phyloP scores from a whole-genome alignment of 441 rosid species.

The Flueggea neowawraea region DNA sequence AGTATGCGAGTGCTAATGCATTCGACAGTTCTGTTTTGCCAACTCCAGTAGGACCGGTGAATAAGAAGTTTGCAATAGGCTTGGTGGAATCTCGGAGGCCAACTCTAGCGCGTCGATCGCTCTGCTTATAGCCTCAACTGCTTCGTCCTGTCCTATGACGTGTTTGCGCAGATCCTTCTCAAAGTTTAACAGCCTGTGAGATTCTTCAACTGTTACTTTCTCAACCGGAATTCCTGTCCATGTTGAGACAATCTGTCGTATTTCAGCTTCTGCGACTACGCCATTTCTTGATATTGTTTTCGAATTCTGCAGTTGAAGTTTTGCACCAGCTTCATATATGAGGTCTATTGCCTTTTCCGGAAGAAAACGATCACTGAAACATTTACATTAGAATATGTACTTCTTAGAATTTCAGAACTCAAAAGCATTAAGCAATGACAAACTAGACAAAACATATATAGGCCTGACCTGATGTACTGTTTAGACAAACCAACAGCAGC shows the following conservation, averaged over 20 bases:
- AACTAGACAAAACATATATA: not conserved
- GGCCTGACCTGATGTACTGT: constrained; percentile 67
- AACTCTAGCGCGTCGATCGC: constrained; percentile 38
- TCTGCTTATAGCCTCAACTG: constrained; percentile 33
- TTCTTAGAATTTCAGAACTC: too few species aligned
- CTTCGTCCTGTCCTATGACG: constrained; percentile 34
- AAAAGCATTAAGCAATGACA: too few species aligned
- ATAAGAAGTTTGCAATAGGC: constrained; percentile 40
- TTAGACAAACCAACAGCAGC: constrained; percentile 74
- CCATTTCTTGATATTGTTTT: constrained; percentile 8
- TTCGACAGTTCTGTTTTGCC: constrained; percentile 43
- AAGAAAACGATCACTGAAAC: constrained; percentile 33
- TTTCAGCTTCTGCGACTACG: constrained; percentile 22
- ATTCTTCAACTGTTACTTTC: constrained; percentile 30
- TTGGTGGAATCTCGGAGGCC: constrained; percentile 34
- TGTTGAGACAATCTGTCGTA: constrained; percentile 23
- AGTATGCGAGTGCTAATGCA: constrained; percentile 30
- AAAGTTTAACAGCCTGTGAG: constrained; percentile 26
- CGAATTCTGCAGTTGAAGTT: constrained; percentile 24
- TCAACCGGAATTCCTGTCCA: constrained; percentile 44
- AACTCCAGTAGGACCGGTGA: constrained; percentile 43
- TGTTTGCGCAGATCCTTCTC: constrained; percentile 28
- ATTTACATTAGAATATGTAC: not conserved
- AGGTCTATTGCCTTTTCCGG: constrained; percentile 43
- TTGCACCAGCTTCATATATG: constrained; percentile 44